phyloP scores from a whole-genome alignment of 495 filamentous ascomycete species.

The Collariella sp. region DNA sequence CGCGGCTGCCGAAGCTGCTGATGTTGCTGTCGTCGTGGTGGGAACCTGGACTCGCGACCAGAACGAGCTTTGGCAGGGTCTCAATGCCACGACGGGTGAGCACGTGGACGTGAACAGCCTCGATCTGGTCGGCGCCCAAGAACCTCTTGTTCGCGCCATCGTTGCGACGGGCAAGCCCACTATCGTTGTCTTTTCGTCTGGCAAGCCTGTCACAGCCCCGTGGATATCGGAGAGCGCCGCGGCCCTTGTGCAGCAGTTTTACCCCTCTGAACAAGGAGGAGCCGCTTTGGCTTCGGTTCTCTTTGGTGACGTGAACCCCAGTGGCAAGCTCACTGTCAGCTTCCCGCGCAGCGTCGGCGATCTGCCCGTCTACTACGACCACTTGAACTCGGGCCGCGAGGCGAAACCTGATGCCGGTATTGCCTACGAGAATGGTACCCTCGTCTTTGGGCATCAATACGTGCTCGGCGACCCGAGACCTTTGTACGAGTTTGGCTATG shows the following conservation, averaged over 20 bases:
- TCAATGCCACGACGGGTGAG: conserved; percentile 66
- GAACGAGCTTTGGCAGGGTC: conserved; percentile 53
- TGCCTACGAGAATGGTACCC: conserved; percentile 45
- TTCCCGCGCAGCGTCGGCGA: conserved; percentile 56
- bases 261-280: conserved; percentile 65
- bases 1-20: conserved; percentile 52
- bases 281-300: conserved; percentile 70
- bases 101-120: conserved; percentile 56
- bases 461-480: conserved; percentile 50
- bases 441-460: conserved; percentile 58
- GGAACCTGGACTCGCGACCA: conserved; percentile 69
- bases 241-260: conserved; percentile 62
- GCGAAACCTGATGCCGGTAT: conserved; percentile 40
- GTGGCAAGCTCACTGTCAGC: conserved; percentile 53
- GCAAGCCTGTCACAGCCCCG: conserved; percentile 60
- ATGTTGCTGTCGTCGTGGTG: conserved; percentile 62
- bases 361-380: conserved; percentile 62
- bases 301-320: conserved; percentile 75
- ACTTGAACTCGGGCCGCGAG: conserved; percentile 54
- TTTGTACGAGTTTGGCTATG: conserved; percentile 61
- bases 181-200: conserved; percentile 58
- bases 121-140: conserved; percentile 61
- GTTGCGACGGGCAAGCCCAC: conserved; percentile 58
- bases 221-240: conserved; percentile 55
- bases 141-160: conserved; percentile 53